phyloP scores from a whole-genome alignment of 139 green algal species.

The Edaphochlamys debaryana region DNA sequence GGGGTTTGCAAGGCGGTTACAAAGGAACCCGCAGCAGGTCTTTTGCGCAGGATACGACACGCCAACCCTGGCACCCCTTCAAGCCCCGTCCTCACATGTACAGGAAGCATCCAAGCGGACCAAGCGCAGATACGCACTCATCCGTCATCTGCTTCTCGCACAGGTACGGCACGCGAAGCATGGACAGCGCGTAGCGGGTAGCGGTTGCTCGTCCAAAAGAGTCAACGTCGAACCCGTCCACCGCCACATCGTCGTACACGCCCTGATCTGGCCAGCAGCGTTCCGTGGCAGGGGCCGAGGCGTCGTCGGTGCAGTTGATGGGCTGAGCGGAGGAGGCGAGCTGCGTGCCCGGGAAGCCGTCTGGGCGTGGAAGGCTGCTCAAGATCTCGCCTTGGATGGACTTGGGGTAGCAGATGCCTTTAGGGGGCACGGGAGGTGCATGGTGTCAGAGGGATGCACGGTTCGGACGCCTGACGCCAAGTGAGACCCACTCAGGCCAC shows the following conservation, averaged over 20 bases:
- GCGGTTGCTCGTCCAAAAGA: conserved; percentile 15
- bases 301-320: not conserved
- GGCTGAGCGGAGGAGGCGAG: not conserved
- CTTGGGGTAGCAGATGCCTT: not conserved
- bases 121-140: conserved; percentile 13
- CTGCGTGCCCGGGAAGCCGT: no score
- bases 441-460: not conserved
- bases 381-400: no score
- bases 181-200: conserved; percentile 16
- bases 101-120: conserved; percentile 33
- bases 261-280: conserved; percentile 32
- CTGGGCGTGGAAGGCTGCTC: not conserved
- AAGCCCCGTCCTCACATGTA: conserved; percentile 39
- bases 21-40: no score
- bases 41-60: no score
- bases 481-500: no score
- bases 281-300: not conserved
- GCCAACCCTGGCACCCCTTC: no score
- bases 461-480: no score
- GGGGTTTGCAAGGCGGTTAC: no score
- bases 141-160: conserved; percentile 28
- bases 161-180: conserved; percentile 18
- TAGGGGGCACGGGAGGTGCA: not conserved
- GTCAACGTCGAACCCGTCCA: conserved; percentile 21
- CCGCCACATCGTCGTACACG: conserved; percentile 16